Evolutionary conservation across 257 asterid species (phyloP), one percentile per base, ranked within the genome.

Genomic region (Salvia hispanica): DNA sequence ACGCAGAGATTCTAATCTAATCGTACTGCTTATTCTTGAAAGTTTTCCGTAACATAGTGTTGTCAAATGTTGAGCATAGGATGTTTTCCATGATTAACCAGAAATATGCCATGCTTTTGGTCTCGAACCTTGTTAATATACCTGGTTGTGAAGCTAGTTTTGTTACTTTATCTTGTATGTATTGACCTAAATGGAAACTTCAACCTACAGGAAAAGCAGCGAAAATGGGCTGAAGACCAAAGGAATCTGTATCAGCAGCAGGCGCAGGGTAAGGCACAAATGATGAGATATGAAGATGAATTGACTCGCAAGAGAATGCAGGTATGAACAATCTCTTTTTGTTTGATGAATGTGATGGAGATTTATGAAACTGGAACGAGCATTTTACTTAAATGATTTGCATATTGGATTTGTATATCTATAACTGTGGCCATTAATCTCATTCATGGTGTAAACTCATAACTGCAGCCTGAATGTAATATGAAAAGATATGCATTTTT

Each of bases 271-370:
- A 90, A 94, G 78, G 96, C 97, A 53, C 99, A 90, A 81, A 80
- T 81, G 77, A n/a, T 94, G 84, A 84, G 99, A 91, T 84, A 78
- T 4, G 93, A 94, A 83, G 97, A 94, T 78, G 96, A 94, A 73
- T 80, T 94, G 76, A 83, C 95, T 76, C 89, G 99, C 64, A 94
- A 86, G 76, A 79, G 99, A 69, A 81, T 84, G 95, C 96, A 91
- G 95, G 99, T 86, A 50, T 63, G 72, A 43, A 18, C 79, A 37
- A 63, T 74, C 59, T 45, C 72, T 33, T 25, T 66, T 58, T 66
- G 28, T 48, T 15, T 34, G 13, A 31, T 13, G 47, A 25, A 25
- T 25, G 31, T 25, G 31, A 25, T 25, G 31, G 31, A 25, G 31
- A 25, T 25, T 25, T 25, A 25, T 25, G 2, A 25, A 25, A 25